Percentiles rank a stretch among this genome's conserved stretches.
phyloP scores from a whole-genome alignment of 768 basidiomycete species.

The Cystofilobasidium macerans region DNA sequence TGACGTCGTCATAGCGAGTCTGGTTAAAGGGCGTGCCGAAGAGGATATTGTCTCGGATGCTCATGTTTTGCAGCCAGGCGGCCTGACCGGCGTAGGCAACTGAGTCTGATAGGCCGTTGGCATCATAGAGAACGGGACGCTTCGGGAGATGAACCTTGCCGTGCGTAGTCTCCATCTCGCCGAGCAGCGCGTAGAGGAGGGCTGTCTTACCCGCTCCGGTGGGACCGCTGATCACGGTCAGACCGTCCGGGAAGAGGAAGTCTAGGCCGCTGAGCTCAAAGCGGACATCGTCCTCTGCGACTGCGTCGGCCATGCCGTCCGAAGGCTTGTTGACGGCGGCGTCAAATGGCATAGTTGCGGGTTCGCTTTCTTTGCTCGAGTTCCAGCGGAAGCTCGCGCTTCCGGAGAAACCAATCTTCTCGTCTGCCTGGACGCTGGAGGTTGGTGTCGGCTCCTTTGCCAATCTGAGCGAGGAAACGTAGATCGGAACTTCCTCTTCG shows the following conservation, averaged over 20 bases:
- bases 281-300: slow-evolving; percentile 31
- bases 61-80: slow-evolving; percentile 40
- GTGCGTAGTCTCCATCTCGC: slow-evolving; percentile 54
- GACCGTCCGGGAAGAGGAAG: slow-evolving; percentile 59
- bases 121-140: slow-evolving; percentile 44
- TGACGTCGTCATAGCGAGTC: slow-evolving; percentile 15
- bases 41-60: slow-evolving; percentile 31
- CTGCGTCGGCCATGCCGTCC: slow-evolving; percentile 19
- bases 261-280: slow-evolving; percentile 61
- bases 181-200: slow-evolving; percentile 46
- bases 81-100: slow-evolving; percentile 66
- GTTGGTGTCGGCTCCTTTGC: slow-evolving; percentile 29
- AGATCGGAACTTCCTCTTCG: slow-evolving; percentile 62
- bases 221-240: slow-evolving; percentile 59
- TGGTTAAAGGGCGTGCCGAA: slow-evolving; percentile 22
- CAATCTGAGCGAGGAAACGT: slow-evolving; percentile 55
- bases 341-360: too few relatives aligned
- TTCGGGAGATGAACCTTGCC: slow-evolving; percentile 58
- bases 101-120: slow-evolving; percentile 39
- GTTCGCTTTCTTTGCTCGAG: not conserved
- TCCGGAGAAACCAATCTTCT: slow-evolving; percentile 46
- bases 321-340: slow-evolving; percentile 30
- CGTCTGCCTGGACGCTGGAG: slow-evolving; percentile 28
- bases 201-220: slow-evolving; percentile 78
- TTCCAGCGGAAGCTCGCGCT: slow-evolving; percentile 28